Percentiles rank a stretch among this genome's conserved stretches.
These are phyloP conservation scores for Paramecium octaurelia DNA, from an alignment of 73 alveolate genomes.

Conservation along the genomic window DNA sequence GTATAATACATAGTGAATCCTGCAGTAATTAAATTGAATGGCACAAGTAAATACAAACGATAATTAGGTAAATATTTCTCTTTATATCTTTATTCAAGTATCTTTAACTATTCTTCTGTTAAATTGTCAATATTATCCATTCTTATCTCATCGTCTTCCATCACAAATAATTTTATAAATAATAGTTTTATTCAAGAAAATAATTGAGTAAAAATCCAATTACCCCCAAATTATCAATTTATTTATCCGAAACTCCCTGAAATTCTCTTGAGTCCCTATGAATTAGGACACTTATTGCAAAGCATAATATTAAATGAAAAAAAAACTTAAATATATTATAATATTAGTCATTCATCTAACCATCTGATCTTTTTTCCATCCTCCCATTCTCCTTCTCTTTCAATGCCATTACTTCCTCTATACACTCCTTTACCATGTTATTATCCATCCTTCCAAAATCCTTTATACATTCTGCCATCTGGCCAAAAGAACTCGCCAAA, in stretches of 20 bases:
- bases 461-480: slow-evolving; percentile 63
- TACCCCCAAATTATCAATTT: no score
- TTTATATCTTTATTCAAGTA: slow-evolving; percentile 37
- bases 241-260: no score
- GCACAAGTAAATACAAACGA: slow-evolving; percentile 27
- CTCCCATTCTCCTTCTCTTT: slow-evolving; percentile 76
- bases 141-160: slow-evolving; percentile 40
- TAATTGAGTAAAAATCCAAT: background rate
- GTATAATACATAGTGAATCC: slow-evolving; percentile 57
- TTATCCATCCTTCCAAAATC: slow-evolving; percentile 67
- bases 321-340: no score
- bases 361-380: slow-evolving; percentile 73
- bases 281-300: no score
- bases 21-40: slow-evolving; percentile 33
- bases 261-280: no score
- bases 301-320: no score
- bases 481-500: slow-evolving; percentile 64
- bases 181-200: background rate
- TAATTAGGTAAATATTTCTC: slow-evolving; percentile 34
- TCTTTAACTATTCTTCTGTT: slow-evolving; percentile 46
- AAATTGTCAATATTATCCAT: slow-evolving; percentile 59
- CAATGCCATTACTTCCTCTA: slow-evolving; percentile 66
- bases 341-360: slow-evolving; percentile 59
- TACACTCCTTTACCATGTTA: slow-evolving; percentile 73
- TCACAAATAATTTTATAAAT: background rate